These are phyloP conservation scores for Mangifera indica DNA, from an alignment of 345 rosid genomes.

Conservation along the genomic window DNA sequence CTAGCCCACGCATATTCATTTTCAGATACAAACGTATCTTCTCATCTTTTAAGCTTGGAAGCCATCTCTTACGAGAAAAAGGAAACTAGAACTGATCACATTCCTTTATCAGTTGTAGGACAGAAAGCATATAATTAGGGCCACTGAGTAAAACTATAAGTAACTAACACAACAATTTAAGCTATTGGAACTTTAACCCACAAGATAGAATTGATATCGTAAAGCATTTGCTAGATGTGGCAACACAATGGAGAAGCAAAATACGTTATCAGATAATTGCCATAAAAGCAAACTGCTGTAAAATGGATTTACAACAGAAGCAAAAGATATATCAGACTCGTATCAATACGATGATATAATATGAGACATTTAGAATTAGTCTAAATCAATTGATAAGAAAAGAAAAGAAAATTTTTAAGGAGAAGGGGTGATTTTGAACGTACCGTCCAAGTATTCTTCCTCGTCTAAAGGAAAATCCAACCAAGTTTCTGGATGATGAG, in stretches of 20 bases:
- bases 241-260: background rate
- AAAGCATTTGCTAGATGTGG: background rate
- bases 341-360: background rate
- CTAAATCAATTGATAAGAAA: background rate
- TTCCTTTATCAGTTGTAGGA: background rate
- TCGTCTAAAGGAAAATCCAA: conserved; percentile 85
- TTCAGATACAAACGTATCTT: background rate
- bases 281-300: no score
- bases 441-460: conserved; percentile 84
- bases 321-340: background rate
- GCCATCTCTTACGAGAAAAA: background rate
- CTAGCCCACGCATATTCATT: background rate
- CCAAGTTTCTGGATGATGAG: conserved; percentile 97
- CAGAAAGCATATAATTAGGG: background rate
- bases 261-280: no score
- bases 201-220: background rate
- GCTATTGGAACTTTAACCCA: background rate
- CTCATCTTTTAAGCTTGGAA: background rate
- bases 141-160: background rate
- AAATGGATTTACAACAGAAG: background rate
- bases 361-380: background rate
- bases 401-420: no score
- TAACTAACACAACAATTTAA: background rate
- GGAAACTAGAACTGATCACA: background rate
- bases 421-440: conserved; percentile 7